Evolutionary conservation across 2,329 filamentous ascomycete genomes (phyloP).

Genomic region (Diaporthe citrichinensis): DNA sequence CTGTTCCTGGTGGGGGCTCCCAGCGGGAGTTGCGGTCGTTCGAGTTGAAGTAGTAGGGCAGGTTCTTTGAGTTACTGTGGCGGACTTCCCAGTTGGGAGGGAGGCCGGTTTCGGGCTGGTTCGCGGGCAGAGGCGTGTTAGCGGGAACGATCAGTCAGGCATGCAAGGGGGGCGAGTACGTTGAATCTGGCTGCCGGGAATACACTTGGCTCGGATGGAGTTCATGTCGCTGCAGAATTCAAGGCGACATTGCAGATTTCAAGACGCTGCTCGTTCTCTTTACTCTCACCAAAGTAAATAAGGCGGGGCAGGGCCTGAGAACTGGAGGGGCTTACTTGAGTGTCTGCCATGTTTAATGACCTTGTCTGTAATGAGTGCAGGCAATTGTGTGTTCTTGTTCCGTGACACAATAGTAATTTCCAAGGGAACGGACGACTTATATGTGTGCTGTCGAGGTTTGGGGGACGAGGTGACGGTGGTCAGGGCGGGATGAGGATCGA

Average conservation of each 20-base stretch:
- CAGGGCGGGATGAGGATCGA: not conserved
- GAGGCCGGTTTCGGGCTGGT: constrained; percentile 81
- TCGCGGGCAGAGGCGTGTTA: constrained; percentile 11
- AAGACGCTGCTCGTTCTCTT: not conserved
- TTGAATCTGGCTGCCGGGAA: not conserved
- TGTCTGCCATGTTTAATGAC: constrained; percentile 37
- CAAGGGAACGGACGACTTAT: constrained; percentile 20
- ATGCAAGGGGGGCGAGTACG: too few species aligned
- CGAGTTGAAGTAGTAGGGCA: constrained; percentile 98
- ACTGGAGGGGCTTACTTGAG: constrained; percentile 35
- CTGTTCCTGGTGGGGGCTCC: constrained; percentile 91
- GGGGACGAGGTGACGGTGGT: not conserved
- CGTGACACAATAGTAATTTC: not conserved
- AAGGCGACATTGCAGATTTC: not conserved
- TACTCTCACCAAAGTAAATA: constrained; percentile 17
- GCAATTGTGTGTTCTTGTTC: not conserved
- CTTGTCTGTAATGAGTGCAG: constrained; percentile 5
- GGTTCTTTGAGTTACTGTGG: constrained; percentile 97
- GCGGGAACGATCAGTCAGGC: not conserved
- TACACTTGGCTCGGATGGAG: too few species aligned
- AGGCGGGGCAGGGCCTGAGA: not conserved
- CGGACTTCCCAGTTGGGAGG: constrained; percentile 94
- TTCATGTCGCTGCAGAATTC: not conserved
- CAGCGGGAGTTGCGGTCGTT: constrained; percentile 90
- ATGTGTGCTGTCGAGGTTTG: constrained; percentile 12